Evolutionary conservation across 106 monocot genomes (phyloP).

Genomic region (Phalaenopsis equestris): DNA sequence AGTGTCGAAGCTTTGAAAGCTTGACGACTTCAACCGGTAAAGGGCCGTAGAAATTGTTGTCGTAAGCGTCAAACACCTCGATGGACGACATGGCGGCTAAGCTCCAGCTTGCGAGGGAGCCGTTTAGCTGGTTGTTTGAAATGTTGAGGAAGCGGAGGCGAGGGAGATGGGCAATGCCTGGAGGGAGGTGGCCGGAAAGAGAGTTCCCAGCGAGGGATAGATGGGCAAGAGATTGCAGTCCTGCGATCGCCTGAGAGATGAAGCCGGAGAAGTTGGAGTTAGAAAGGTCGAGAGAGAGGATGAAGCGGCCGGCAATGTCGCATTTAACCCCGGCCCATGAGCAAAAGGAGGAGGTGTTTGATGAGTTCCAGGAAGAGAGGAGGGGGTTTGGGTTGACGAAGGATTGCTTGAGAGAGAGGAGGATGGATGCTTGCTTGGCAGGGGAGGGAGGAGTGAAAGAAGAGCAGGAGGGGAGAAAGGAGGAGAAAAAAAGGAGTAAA

Average conservation of each 20-base stretch:
- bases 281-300: slow-evolving; percentile 54
- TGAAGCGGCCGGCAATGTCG: slow-evolving; percentile 11
- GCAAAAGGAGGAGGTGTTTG: slow-evolving; percentile 32
- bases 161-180: slow-evolving; percentile 11
- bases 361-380: slow-evolving; percentile 36
- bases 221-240: slow-evolving; percentile 20
- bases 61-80: slow-evolving; percentile 63
- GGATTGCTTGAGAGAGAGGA: slow-evolving; percentile 52
- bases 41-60: slow-evolving; percentile 64
- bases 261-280: slow-evolving; percentile 57
- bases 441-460: slow-evolving; percentile 4
- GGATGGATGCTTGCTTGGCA: slow-evolving; percentile 40
- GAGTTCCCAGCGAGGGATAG: slow-evolving; percentile 36
- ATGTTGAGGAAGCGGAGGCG: slow-evolving; percentile 32
- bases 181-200: slow-evolving; percentile 29
- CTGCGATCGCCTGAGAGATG: slow-evolving; percentile 27
- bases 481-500: slow-evolving; percentile 7
- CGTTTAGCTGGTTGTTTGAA: slow-evolving; percentile 74
- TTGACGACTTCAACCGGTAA: slow-evolving; percentile 36
- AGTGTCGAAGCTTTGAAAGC: slow-evolving; percentile 39
- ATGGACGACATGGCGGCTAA: slow-evolving; percentile 32
- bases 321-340: slow-evolving; percentile 58
- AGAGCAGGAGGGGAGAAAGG: slow-evolving; percentile 1
- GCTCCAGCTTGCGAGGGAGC: slow-evolving; percentile 27
- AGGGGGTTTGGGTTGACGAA: slow-evolving; percentile 16